These are phyloP conservation scores for Picea glauca DNA, from an alignment of 75 land plant species.

Conservation along the genomic window DNA sequence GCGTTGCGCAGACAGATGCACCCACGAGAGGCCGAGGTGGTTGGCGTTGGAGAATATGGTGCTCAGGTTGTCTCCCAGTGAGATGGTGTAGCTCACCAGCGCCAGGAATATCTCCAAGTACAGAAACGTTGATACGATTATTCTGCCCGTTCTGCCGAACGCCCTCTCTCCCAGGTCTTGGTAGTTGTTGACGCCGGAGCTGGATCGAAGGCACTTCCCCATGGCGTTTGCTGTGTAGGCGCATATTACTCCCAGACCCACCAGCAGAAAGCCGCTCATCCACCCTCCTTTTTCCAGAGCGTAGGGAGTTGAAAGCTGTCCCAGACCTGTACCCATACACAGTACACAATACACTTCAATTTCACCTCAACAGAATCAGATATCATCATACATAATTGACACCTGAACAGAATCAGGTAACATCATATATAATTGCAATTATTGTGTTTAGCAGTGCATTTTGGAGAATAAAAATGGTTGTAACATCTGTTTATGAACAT, in stretches of 20 bases:
- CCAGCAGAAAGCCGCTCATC: constrained; percentile 44
- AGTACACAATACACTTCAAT: too few relatives aligned
- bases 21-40: constrained; percentile 11
- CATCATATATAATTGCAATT: background rate
- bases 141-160: constrained; percentile 44
- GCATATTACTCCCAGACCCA: constrained; percentile 40
- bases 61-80: constrained; percentile 62
- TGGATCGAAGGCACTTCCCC: constrained; percentile 43
- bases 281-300: constrained; percentile 75
- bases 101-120: constrained; percentile 69
- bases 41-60: constrained; percentile 29
- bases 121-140: constrained; percentile 42
- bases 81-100: constrained; percentile 74
- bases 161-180: constrained; percentile 53
- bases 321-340: constrained; percentile 43
- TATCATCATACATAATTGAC: background rate
- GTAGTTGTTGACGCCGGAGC: constrained; percentile 40
- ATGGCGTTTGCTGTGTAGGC: constrained; percentile 54
- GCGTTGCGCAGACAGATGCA: constrained; percentile 33
- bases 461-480: background rate
- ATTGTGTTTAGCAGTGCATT: background rate
- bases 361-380: background rate
- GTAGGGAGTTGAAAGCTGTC: constrained; percentile 82
- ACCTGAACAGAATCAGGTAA: too few relatives aligned
- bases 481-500: background rate